Percentiles rank a stretch among this genome's conserved stretches.
Conservation (phyloP, 225 moss, liverwort and hornwort genomes). For the Climacium dendroides region DNA sequence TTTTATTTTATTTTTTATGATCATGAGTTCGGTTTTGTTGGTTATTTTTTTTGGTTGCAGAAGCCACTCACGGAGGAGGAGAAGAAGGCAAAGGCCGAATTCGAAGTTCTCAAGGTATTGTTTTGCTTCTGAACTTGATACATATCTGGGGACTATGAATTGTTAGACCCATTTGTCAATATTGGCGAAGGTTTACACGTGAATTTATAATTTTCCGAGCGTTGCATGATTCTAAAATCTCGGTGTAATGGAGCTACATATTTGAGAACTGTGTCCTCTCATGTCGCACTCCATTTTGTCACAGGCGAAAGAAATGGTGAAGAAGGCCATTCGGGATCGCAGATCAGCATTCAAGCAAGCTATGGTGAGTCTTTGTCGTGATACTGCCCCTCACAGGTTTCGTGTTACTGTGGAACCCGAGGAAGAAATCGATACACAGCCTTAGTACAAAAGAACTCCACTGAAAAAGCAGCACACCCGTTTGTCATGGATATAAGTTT, state of each 20-base stretch:
- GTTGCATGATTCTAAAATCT: neutral
- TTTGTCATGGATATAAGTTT: neutral
- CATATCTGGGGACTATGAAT: neutral
- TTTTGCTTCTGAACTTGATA: neutral
- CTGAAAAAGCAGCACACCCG: neutral
- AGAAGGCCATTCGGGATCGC: slow-evolving; percentile 48
- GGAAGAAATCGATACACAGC: neutral
- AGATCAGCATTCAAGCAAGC: slow-evolving; percentile 26
- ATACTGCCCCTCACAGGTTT: neutral
- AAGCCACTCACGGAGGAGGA: slow-evolving; percentile 39
- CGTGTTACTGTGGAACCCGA: neutral
- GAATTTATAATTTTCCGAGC: neutral
- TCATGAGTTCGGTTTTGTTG: neutral
- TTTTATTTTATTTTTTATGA: neutral
- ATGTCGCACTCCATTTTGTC: neutral
- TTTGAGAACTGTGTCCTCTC: neutral
- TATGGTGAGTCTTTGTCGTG: slow-evolving; percentile 13
- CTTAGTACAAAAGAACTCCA: neutral
- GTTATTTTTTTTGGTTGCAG: neutral
- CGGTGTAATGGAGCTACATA: neutral
- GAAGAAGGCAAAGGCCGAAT: slow-evolving; percentile 32
- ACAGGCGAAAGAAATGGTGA: slow-evolving; percentile 51
- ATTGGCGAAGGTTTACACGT: no score
- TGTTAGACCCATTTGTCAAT: neutral
- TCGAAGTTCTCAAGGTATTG: slow-evolving; percentile 24